Evolutionary conservation across 345 rosid genomes (phyloP).

Genomic region (Psidium friedrichsthalianum): DNA sequence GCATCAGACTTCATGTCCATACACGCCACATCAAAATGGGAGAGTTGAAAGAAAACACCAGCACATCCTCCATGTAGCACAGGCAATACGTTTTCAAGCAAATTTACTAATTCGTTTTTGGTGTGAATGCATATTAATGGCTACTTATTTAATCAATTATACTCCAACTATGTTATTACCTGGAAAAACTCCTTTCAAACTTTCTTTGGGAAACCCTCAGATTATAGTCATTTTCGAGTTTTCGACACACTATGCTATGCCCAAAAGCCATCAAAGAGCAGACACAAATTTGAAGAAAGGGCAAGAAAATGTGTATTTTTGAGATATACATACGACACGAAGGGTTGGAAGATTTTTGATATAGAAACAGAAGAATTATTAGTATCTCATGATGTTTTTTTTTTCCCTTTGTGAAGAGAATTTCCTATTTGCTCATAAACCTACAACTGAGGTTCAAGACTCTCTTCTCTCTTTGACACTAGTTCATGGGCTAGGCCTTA

Average conservation of each 20-base stretch:
- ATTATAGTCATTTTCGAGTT: neutral
- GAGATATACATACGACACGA: neutral
- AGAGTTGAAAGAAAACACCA: neutral
- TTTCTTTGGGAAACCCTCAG: neutral
- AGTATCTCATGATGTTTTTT: neutral
- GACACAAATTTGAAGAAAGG: neutral
- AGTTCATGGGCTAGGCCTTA: neutral
- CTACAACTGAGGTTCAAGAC: neutral
- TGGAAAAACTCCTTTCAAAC: neutral
- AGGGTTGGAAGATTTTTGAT: neutral
- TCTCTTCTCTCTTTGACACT: neutral
- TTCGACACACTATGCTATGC: neutral
- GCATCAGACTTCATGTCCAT: neutral
- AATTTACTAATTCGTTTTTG: neutral
- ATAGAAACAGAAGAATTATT: neutral
- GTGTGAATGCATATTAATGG: neutral
- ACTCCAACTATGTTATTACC: neutral
- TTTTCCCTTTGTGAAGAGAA: neutral
- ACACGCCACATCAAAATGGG: constrained; percentile 1
- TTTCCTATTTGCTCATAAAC: neutral
- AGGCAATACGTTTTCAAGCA: neutral
- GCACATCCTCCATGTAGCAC: neutral
- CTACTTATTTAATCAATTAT: neutral
- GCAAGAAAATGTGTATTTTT: neutral
- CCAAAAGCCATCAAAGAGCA: neutral